phyloP scores from a whole-genome alignment of 108 stramenopile genomes.

The Chaetoceros muelleri region DNA sequence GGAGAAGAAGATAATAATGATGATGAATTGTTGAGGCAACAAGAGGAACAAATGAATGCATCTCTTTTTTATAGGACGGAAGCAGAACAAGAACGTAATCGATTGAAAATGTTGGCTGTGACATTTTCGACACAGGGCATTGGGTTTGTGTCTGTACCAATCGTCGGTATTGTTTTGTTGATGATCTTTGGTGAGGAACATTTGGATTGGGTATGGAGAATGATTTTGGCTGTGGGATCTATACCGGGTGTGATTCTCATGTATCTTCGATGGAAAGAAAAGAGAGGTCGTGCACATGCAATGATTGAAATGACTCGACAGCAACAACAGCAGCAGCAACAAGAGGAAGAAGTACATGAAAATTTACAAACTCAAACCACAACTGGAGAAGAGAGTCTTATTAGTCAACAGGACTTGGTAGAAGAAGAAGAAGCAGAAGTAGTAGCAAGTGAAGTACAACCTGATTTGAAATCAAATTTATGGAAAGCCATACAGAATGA shows the following conservation, averaged over 20 bases:
- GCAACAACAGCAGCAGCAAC: too few relatives aligned
- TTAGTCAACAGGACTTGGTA: too few relatives aligned
- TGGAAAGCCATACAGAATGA: conserved; percentile 37
- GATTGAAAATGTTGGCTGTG: conserved; percentile 45
- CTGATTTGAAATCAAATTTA: neutral
- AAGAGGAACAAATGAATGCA: neutral
- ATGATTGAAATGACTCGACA: too few relatives aligned
- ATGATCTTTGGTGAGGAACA: conserved; percentile 19
- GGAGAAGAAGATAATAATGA: neutral
- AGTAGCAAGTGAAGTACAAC: neutral
- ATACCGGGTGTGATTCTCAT: conserved; percentile 57
- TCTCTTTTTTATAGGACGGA: neutral
- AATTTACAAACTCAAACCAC: too few relatives aligned
- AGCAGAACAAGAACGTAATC: neutral
- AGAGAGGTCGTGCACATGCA: too few relatives aligned
- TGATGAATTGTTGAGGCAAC: too few relatives aligned
- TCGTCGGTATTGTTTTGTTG: conserved; percentile 37
- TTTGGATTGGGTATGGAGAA: conserved; percentile 59
- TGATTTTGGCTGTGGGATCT: conserved; percentile 55
- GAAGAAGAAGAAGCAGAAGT: too few relatives aligned
- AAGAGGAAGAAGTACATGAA: too few relatives aligned
- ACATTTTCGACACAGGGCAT: conserved; percentile 78
- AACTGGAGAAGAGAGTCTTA: too few relatives aligned
- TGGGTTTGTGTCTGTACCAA: conserved; percentile 53
- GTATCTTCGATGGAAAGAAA: conserved; percentile 20